A percentile compares a stretch with the other conserved stretches of the same genome.
Evolutionary conservation across 257 asterid genomes (phyloP).

Genomic region (Marsdenia floribunda): DNA sequence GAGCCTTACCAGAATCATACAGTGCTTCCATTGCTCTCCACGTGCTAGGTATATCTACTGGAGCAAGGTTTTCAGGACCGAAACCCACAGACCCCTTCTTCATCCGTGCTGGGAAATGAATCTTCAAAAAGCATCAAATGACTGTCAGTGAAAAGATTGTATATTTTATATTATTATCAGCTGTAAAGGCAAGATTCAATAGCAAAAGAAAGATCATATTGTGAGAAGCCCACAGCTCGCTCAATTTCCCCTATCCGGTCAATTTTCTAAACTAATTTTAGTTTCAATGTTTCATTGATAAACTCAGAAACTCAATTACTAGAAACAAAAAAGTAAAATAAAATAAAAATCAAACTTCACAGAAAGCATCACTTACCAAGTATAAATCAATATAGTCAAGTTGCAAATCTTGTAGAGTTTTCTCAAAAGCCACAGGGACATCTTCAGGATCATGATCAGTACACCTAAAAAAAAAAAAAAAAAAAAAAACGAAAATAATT

Average conservation of each 20-base stretch:
- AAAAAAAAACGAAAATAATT: not conserved
- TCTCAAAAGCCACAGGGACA: constrained; percentile 43
- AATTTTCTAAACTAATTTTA: not conserved
- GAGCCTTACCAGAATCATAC: constrained; percentile 49
- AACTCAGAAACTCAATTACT: too few relatives aligned
- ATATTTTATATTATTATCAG: not conserved
- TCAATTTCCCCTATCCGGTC: not conserved
- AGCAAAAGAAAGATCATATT: not conserved
- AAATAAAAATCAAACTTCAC: too few relatives aligned
- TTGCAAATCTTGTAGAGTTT: constrained; percentile 53
- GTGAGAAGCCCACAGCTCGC: not conserved
- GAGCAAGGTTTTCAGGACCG: constrained; percentile 32
- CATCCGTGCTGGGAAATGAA: constrained; percentile 61
- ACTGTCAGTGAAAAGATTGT: not conserved
- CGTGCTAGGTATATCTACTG: constrained; percentile 45
- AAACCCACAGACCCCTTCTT: constrained; percentile 37
- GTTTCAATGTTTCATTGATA: not conserved
- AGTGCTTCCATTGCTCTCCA: constrained; percentile 65
- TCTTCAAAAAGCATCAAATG: constrained; percentile 24
- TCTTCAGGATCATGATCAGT: constrained; percentile 61
- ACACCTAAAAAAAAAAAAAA: constrained; percentile 42
- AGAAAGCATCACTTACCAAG: constrained; percentile 34
- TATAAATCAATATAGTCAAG: constrained; percentile 59
- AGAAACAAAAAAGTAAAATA: too few relatives aligned
- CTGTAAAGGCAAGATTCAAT: not conserved